Base-by-base conservation (phyloP, 1,139 yeast species). In the Taphrina sp. region DNA sequence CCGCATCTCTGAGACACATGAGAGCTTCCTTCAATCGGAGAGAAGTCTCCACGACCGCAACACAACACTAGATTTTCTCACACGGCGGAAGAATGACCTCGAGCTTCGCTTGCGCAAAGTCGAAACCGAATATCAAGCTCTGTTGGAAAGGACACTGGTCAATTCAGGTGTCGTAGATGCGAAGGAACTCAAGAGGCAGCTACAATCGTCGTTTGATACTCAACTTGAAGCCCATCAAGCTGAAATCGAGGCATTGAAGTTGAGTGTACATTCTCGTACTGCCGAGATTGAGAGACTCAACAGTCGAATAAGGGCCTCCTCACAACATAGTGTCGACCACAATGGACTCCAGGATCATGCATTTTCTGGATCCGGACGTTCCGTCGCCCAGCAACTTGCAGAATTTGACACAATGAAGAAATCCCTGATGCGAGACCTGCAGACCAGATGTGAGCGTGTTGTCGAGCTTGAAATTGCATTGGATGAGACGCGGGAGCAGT, bases 381-480 rank as follows among this genome's bases (percentile, higher is more conserved):
- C 54, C 8, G 46, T 49, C 16, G 39, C 54, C 14, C 54, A 49
- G 33, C 56, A 52, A 14, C 49, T 52, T 12, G 56, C 56, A 10
- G 66, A 67, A 22, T 67, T 67, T 51, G 72, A 70, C 41, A 58
- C 61, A 2, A 63, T 70, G 51, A 75, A 74, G 58, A 65, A 66
- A 23, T 65, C 70, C 5, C 62, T 77, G 29, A 67, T 74, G 68
- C 62, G 66, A 12, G 79, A 76, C 57, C 62, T 77, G 19, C 74
- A 72, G 49, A 67, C 65, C 2, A 71, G 77, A 19, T 73, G 78
- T 52, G 71, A 67, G 33, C 69, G 71, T 12, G 63, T 76, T 23
- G 73, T 72, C 3, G 76, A 73, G 58, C 67, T 76, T 33, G 79
- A 77, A 60, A 64, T 69, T 24, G 66, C 71, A 24, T 64, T 75